Base-by-base conservation (phyloP, 1,284 basidiomycete species). In the Leccinum huronense region DNA sequence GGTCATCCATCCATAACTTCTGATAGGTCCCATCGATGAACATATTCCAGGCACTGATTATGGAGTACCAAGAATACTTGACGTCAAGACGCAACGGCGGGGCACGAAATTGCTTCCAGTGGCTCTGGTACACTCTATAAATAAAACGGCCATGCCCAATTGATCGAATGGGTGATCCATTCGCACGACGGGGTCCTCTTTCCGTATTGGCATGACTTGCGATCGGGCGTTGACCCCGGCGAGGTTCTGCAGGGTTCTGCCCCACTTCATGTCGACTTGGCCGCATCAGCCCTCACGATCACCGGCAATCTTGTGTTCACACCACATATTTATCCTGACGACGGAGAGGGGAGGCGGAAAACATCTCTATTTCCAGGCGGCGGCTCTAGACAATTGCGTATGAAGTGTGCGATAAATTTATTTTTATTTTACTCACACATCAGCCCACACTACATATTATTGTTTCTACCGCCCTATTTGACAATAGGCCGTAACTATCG, bases 141-240 rank as follows among this genome's bases (percentile, higher is more conserved):
- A 51, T 51, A 51, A 13, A 51, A 0, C 11, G 48, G 45, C 11
- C 11, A 23, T 6, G 19, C 45, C 19, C 23, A 19, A 51, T 51
- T 7, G 19, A 27, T 51, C 13, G 19, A 27, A 27, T 14, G 14
- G 38, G 19, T 51, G 48, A 27, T 27, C 27, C 30, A 27, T 58
- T 58, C 57, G 10, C 57, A 42, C 57, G 16, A 58, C 38, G 57
- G 57, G 36, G 57, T 56, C 5, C 16, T 31, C 31, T 56, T 31
- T 31, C 54, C 54, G n/a, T 11, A 56, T n/a, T 3, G 14, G 5
- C 27, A 33, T 31, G 1, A 31, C n/a, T 56, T 11, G 16, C 13
- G 54, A 33, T 56, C 3, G 31, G 23, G 45, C 45, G 42, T 5
- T 45, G 42, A 45, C 42, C 42, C n/a, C n/a, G 42, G 42, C 42